A percentile compares a stretch with the other conserved stretches of the same genome.
These are phyloP conservation scores for Uronychia setigera DNA, from an alignment of 73 alveolate genomes.

Conservation along the genomic window DNA sequence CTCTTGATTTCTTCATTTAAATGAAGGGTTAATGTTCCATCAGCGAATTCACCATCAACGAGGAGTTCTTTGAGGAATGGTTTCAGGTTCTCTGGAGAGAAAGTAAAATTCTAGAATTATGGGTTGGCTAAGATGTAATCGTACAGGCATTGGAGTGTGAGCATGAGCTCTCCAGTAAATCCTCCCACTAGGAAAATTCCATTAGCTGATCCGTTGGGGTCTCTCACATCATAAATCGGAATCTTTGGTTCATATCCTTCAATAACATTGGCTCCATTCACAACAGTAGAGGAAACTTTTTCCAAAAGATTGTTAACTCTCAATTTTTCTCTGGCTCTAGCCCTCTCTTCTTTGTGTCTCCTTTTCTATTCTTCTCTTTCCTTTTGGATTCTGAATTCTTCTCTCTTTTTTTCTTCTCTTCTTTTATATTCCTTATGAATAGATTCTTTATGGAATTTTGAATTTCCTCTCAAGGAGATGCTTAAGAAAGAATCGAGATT, in stretches of 20 bases:
- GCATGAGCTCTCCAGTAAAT: conserved; percentile 63
- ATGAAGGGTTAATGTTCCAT: conserved; percentile 53
- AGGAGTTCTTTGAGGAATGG: conserved; percentile 40
- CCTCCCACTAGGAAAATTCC: conserved; percentile 70
- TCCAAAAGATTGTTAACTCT: conserved; percentile 53
- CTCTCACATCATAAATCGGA: conserved; percentile 62
- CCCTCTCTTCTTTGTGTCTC: conserved; percentile 56
- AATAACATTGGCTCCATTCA: conserved; percentile 14
- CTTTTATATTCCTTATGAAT: conserved; percentile 56
- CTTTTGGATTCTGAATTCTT: conserved; percentile 40
- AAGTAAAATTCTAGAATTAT: conserved; percentile 49
- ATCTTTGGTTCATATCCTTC: conserved; percentile 56
- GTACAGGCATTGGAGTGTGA: conserved; percentile 62
- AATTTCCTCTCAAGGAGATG: conserved; percentile 41
- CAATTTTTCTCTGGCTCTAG: conserved; percentile 60
- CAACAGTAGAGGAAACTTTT: conserved; percentile 4
- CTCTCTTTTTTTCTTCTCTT: conserved; percentile 60
- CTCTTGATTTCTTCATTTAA: conserved; percentile 4
- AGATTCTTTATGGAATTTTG: conserved; percentile 38
- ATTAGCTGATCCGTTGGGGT: conserved; percentile 41
- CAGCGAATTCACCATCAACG: conserved; percentile 49
- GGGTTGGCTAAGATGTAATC: conserved; percentile 74
- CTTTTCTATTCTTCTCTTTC: conserved; percentile 62
- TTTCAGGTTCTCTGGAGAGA: conserved; percentile 33
- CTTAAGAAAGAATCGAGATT: conserved; percentile 43